A percentile compares a stretch with the other conserved stretches of the same genome.
Conservation (phyloP, 1,284 basidiomycete genomes). For the Porogramme epimiltina region DNA sequence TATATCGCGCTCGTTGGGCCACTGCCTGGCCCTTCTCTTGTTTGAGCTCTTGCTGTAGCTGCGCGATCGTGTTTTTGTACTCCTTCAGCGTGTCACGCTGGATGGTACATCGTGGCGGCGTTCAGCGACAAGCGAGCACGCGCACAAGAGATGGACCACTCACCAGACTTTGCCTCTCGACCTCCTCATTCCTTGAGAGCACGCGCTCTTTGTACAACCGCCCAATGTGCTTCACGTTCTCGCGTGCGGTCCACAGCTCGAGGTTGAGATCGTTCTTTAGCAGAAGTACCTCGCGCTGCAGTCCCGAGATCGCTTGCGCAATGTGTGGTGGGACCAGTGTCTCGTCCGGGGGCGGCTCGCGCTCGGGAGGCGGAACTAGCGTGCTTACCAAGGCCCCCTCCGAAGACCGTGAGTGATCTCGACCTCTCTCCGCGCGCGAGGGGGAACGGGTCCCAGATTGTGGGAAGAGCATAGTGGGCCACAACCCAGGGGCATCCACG, state of each 20-base stretch:
- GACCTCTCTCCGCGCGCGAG: conserved; percentile 20
- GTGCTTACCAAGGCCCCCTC: conserved; percentile 9
- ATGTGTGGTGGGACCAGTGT: conserved; percentile 48
- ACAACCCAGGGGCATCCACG: conserved; percentile 32
- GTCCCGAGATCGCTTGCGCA: conserved; percentile 60
- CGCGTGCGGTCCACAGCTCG: conserved; percentile 76
- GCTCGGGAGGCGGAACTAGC: no score
- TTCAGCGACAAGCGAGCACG: not conserved
- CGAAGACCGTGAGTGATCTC: conserved; percentile 12
- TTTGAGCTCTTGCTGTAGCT: conserved; percentile 61
- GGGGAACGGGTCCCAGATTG: conserved; percentile 23
- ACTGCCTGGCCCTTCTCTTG: conserved; percentile 67
- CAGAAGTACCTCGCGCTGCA: conserved; percentile 75
- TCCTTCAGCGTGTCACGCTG: conserved; percentile 79
- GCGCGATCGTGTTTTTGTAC: conserved; percentile 64
- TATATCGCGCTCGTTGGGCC: conserved; percentile 65
- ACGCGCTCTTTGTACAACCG: conserved; percentile 74
- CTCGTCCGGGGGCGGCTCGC: conserved; percentile 4
- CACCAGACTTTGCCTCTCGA: conserved; percentile 80
- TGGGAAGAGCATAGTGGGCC: conserved; percentile 24
- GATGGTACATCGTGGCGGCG: not conserved
- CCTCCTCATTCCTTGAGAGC: conserved; percentile 70
- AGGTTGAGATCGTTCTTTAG: conserved; percentile 81
- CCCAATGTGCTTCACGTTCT: conserved; percentile 81
- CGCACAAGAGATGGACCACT: conserved; percentile 25